phyloP scores from a whole-genome alignment of 2,329 filamentous ascomycete species.

The Xylaria sp. region DNA sequence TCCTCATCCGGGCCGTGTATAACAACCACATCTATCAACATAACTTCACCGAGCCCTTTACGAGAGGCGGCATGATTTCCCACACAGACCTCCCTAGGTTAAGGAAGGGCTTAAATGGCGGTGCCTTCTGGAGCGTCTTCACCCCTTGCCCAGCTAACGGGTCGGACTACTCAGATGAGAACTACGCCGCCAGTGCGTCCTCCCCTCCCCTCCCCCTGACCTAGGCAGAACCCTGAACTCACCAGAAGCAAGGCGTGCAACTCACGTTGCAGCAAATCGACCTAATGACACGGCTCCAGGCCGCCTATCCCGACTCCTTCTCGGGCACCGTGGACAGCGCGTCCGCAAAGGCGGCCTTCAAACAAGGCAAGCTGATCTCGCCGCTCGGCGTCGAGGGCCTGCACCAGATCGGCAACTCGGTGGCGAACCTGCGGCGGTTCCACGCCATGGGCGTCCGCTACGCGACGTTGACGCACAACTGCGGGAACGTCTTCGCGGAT shows the following conservation, averaged over 20 bases:
- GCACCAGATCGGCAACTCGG: conserved; percentile 91
- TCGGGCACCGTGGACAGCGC: conserved; percentile 70
- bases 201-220: background rate
- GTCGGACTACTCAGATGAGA: conserved; percentile 77
- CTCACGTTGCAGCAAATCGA: conserved; percentile 72
- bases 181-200: conserved; percentile 72
- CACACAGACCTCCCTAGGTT: conserved; percentile 87
- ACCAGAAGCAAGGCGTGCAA: conserved; percentile 68
- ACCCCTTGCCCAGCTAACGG: conserved; percentile 78
- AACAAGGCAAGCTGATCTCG: conserved; percentile 73
- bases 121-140: conserved; percentile 94
- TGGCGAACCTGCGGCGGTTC: conserved; percentile 78
- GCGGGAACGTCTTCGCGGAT: conserved; percentile 89
- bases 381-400: conserved; percentile 86
- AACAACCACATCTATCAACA: conserved; percentile 81
- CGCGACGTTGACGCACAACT: conserved; percentile 90
- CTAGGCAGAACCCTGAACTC: conserved; percentile 19
- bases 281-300: conserved; percentile 67
- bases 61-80: conserved; percentile 71
- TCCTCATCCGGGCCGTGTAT: conserved; percentile 72
- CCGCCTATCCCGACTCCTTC: conserved; percentile 64
- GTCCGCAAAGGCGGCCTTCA: conserved; percentile 70
- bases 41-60: conserved; percentile 79
- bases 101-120: conserved; percentile 75
- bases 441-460: conserved; percentile 85